Evolutionary conservation across 2,329 filamentous ascomycete species (phyloP).

Genomic region (Ambrosiella cleistominuta): DNA sequence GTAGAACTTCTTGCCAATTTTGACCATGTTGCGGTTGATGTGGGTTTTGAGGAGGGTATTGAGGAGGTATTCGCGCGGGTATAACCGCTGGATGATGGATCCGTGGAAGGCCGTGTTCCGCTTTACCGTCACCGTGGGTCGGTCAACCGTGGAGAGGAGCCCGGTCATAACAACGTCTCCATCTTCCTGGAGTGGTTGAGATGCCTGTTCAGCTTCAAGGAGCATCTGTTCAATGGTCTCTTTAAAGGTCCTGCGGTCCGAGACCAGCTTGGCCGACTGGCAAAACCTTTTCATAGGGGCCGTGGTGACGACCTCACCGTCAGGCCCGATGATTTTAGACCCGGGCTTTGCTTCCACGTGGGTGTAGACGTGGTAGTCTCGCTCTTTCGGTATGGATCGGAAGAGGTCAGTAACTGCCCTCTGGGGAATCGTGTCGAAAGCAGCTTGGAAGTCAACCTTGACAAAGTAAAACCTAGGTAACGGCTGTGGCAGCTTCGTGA

Average conservation of each 20-base stretch:
- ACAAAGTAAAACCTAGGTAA: constrained; percentile 60
- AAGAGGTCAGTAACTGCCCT: constrained; percentile 51
- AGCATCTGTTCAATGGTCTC: constrained; percentile 24
- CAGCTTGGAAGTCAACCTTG: constrained; percentile 80
- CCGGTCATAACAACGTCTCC: not conserved
- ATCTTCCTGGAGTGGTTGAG: not conserved
- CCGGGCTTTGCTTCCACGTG: constrained; percentile 52
- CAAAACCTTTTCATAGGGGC: constrained; percentile 32
- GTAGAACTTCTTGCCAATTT: constrained; percentile 75
- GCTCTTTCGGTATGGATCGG: constrained; percentile 33
- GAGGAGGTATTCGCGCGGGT: constrained; percentile 37
- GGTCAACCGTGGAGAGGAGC: not conserved
- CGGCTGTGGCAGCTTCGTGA: constrained; percentile 24
- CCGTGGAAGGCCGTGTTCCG: constrained; percentile 62
- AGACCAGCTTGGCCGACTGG: constrained; percentile 28
- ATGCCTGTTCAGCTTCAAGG: not conserved
- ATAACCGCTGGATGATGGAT: constrained; percentile 37
- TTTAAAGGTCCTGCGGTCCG: constrained; percentile 27
- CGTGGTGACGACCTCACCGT: not conserved
- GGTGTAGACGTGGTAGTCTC: constrained; percentile 52
- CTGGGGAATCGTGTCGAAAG: constrained; percentile 93
- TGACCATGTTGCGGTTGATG: constrained; percentile 69
- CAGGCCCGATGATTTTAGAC: constrained; percentile 15
- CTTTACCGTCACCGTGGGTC: not conserved
- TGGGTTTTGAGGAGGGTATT: constrained; percentile 60